These are phyloP conservation scores for Astrephomene gubernaculifera DNA, from an alignment of 139 green algal genomes.

Conservation along the genomic window DNA sequence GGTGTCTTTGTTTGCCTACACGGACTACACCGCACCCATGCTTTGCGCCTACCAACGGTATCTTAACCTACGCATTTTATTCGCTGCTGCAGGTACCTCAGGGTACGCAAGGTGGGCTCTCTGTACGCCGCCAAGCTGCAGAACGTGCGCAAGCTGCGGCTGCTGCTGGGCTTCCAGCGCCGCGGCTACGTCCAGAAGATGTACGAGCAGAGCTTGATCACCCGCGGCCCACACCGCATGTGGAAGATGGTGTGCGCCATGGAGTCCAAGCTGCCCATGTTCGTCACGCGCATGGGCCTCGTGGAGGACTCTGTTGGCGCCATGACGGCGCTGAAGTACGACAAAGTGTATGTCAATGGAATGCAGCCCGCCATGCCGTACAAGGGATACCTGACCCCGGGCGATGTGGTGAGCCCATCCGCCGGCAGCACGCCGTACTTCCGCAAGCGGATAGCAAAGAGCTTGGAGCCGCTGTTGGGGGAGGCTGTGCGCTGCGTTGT, in stretches of 20 bases:
- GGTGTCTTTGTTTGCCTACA: no score
- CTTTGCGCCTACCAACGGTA: no score
- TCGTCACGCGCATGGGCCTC: conserved; percentile 46
- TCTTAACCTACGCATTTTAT: no score
- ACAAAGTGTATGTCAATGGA: conserved; percentile 48
- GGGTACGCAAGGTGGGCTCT: conserved; percentile 41
- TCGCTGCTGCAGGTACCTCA: conserved; percentile 50
- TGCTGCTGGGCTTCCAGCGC: conserved; percentile 55
- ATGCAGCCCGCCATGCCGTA: conserved; percentile 14
- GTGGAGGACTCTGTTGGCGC: conserved; percentile 43
- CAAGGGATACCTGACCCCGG: conserved; percentile 28
- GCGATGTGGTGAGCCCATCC: conserved; percentile 46
- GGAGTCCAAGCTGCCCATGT: conserved; percentile 47
- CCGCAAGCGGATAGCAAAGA: conserved; percentile 8
- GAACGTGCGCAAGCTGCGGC: conserved; percentile 56
- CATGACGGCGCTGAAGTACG: background rate
- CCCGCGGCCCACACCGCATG: conserved; percentile 42
- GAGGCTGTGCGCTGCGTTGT: conserved; percentile 18
- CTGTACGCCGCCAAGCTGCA: conserved; percentile 51
- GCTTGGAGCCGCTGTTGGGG: conserved; percentile 16
- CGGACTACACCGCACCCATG: no score
- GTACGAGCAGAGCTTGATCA: conserved; percentile 43
- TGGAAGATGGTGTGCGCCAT: conserved; percentile 62
- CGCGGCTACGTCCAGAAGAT: conserved; percentile 45
- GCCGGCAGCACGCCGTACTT: conserved; percentile 1